Evolutionary conservation across 2,329 filamentous ascomycete genomes (phyloP), one percentile per base, ranked within the genome.

Genomic region (Stagonosporopsis rhizophila): DNA sequence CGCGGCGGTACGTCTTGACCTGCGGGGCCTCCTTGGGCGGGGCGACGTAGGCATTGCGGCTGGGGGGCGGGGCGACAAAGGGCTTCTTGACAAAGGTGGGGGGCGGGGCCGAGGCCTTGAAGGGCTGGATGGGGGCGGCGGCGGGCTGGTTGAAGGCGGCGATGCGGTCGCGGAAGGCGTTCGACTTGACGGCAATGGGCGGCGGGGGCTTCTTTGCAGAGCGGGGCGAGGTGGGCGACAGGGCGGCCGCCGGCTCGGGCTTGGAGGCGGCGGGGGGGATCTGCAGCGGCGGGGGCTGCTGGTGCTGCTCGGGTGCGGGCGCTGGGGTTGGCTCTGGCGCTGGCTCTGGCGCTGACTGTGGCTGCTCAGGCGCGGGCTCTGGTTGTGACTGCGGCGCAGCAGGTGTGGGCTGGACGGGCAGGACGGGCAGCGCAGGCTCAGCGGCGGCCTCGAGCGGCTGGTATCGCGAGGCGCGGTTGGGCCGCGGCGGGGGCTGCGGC

Each of bases 91-190:
- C 88, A 71, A 98, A 98, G 60, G 83, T 83, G 44, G 84, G 80
- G 56, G 85, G 83, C 27, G 83, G 80, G 11, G 79, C 74, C 2
- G 86, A 86, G 57, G 84, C 83, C 73, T 96, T 96, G 79, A 96
- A 94, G 1, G 95, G 95, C n/a, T 92, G 86, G 58, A 95, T 82
- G 8, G 95, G 95, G 2, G 92, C 87, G 6, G 92, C 92, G 34
- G 90, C 86, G 40, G 91, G 82, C 74, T 94, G 95, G 78, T 99
- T 99, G 80, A 99, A 99, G 40, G 95, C 94, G 30, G 95, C 95
- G 73, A 99, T 96, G 60, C 95, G 90, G 78, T 98, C 95, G 72
- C 86, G 93, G 80, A 99, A 98, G 2, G 95, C 92, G 70, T 85
- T 90, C 25, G 92, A 91, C 75, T 96, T 96, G 66, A 92, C 91